Evolutionary conservation across 2,329 filamentous ascomycete genomes (phyloP).

Genomic region (Monosporascus sp.): DNA sequence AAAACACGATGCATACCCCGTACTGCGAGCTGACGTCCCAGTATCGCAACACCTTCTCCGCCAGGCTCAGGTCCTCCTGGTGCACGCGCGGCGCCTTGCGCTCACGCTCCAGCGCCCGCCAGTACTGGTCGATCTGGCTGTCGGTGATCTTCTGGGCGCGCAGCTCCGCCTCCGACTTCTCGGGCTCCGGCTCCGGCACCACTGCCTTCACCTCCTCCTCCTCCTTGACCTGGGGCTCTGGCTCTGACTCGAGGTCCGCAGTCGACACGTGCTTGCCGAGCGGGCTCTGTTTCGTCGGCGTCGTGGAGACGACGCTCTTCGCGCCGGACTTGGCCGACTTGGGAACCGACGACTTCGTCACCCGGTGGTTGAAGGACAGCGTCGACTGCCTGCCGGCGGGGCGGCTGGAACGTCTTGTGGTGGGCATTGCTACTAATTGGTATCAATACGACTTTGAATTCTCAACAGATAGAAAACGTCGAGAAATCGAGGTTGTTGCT

Average conservation of each 20-base stretch:
- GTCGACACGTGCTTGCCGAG: constrained; percentile 19
- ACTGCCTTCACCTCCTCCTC: constrained; percentile 19
- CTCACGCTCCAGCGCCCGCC: constrained; percentile 64
- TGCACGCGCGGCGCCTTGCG: constrained; percentile 69
- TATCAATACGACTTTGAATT: background rate
- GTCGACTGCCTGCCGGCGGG: constrained; percentile 46
- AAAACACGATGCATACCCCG: constrained; percentile 60
- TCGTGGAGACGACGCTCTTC: constrained; percentile 30
- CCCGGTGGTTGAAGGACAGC: constrained; percentile 51
- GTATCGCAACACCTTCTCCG: constrained; percentile 84
- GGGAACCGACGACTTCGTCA: constrained; percentile 45
- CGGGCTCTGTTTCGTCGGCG: constrained; percentile 29
- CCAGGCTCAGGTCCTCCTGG: constrained; percentile 62
- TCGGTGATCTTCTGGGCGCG: constrained; percentile 61
- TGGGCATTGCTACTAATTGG: constrained; percentile 33
- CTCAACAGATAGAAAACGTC: background rate
- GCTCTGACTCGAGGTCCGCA: constrained; percentile 9
- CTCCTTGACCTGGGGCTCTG: constrained; percentile 10
- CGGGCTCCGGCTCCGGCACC: constrained; percentile 10
- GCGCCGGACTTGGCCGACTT: constrained; percentile 37
- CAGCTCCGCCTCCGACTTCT: constrained; percentile 47
- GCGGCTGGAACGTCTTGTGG: constrained; percentile 41
- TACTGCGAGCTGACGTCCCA: constrained; percentile 91
- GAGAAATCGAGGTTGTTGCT: background rate
- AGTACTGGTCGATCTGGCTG: constrained; percentile 70